Evolutionary conservation across 2,329 filamentous ascomycete genomes (phyloP).

Genomic region (Botryosphaeria dothidea): DNA sequence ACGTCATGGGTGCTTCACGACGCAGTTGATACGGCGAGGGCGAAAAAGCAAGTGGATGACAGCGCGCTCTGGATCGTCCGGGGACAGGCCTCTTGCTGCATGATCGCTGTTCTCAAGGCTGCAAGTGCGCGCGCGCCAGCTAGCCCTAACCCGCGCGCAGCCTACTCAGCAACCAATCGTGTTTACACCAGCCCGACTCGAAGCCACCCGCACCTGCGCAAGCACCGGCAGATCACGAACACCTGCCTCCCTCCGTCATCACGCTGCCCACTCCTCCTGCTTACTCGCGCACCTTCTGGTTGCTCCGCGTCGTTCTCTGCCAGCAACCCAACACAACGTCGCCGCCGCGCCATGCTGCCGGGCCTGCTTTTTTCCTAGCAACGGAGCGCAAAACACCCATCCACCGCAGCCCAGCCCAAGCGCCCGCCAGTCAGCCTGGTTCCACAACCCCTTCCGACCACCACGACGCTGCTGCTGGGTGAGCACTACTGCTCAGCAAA

Average conservation of each 20-base stretch:
- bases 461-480: slow-evolving; percentile 4
- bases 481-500: neutral
- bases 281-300: neutral
- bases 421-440: slow-evolving; percentile 12
- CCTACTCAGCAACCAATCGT: slow-evolving; percentile 8
- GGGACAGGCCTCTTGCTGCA: neutral
- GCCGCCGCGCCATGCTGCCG: slow-evolving; percentile 12
- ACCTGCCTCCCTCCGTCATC: slow-evolving; percentile 9
- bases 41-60: neutral
- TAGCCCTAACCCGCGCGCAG: slow-evolving; percentile 1
- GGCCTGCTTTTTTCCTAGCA: slow-evolving; percentile 16
- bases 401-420: slow-evolving; percentile 5
- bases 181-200: slow-evolving; percentile 15
- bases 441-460: slow-evolving; percentile 1
- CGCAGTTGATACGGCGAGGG: neutral
- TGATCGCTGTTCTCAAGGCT: slow-evolving; percentile 7
- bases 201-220: slow-evolving; percentile 15
- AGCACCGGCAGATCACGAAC: slow-evolving; percentile 15
- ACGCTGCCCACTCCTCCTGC: neutral
- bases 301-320: neutral
- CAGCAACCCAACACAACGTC: neutral
- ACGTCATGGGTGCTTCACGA: slow-evolving; percentile 2
- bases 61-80: neutral
- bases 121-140: slow-evolving; percentile 8
- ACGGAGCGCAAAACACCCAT: neutral